phyloP scores from a whole-genome alignment of 441 rosid genomes.

The Populus trichocarpa region DNA sequence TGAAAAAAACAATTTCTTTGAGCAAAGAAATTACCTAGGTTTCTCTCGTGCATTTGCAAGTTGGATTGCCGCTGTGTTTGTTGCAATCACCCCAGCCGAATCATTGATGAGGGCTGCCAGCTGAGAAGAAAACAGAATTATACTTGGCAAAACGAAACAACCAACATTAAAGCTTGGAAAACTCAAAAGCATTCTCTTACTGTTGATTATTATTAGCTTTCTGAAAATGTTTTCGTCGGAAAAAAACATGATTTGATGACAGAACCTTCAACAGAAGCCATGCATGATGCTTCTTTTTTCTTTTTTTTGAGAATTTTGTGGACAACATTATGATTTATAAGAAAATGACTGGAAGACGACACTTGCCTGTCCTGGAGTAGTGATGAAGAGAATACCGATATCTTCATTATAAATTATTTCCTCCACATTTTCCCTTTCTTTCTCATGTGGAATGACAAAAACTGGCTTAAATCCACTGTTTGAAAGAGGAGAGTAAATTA shows the following conservation, averaged over 20 bases:
- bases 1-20: neutral
- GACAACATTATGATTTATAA: neutral
- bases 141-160: no score
- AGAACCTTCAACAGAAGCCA: neutral
- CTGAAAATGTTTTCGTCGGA: neutral
- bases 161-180: no score
- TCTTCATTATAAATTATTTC: conserved; percentile 63
- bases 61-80: conserved; percentile 89
- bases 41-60: conserved; percentile 73
- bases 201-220: neutral
- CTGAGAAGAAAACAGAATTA: conserved; percentile 33
- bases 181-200: neutral
- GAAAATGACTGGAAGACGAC: conserved; percentile 11
- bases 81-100: conserved; percentile 86
- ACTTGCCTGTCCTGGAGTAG: conserved; percentile 86
- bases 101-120: conserved; percentile 88
- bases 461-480: conserved; percentile 66
- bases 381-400: conserved; percentile 65
- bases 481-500: neutral
- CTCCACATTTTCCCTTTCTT: conserved; percentile 80
- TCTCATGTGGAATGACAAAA: conserved; percentile 90
- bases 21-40: conserved; percentile 47
- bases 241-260: neutral
- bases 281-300: neutral
- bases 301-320: neutral